phyloP scores from a whole-genome alignment of 768 basidiomycete genomes.

The Chalciporus piperatus region DNA sequence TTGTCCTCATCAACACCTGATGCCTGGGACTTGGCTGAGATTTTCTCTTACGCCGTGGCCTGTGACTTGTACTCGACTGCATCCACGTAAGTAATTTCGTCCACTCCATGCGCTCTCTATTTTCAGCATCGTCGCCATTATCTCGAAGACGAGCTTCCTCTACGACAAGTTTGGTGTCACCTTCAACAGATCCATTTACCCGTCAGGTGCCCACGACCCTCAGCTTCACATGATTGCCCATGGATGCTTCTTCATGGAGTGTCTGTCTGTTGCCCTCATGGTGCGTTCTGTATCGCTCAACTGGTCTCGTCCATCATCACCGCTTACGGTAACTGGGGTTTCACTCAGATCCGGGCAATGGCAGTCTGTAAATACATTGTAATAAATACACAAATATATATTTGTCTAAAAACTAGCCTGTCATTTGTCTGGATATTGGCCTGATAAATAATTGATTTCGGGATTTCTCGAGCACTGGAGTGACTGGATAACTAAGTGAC shows the following conservation, averaged over 20 bases:
- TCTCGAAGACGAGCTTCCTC: slow-evolving; percentile 89
- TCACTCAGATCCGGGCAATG: slow-evolving; percentile 75
- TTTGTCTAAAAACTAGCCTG: too few species aligned
- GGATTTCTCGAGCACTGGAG: too few species aligned
- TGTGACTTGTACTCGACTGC: slow-evolving; percentile 92
- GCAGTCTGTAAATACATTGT: too few species aligned
- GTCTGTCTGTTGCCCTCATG: slow-evolving; percentile 86
- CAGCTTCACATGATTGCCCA: slow-evolving; percentile 87
- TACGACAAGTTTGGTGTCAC: slow-evolving; percentile 77
- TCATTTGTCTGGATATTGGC: too few species aligned
- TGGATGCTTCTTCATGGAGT: slow-evolving; percentile 95
- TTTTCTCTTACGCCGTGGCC: slow-evolving; percentile 92
- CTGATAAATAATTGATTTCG: too few species aligned
- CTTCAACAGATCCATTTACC: slow-evolving; percentile 35
- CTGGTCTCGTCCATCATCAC: slow-evolving; percentile 95
- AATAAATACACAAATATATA: too few species aligned
- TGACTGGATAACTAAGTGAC: too few species aligned
- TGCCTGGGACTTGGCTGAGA: slow-evolving; percentile 94
- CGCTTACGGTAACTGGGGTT: slow-evolving; percentile 90
- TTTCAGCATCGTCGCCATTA: slow-evolving; percentile 73
- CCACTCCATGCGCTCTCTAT: slow-evolving; percentile 8
- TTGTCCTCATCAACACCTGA: slow-evolving; percentile 91
- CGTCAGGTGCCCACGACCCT: slow-evolving; percentile 48
- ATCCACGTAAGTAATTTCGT: slow-evolving; percentile 66
- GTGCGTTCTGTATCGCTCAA: slow-evolving; percentile 92